Evolutionary conservation across 352 stramenopile species (phyloP), one percentile per base, ranked within the genome.

Genomic region (Hyaloperonospora arabidopsidis): DNA sequence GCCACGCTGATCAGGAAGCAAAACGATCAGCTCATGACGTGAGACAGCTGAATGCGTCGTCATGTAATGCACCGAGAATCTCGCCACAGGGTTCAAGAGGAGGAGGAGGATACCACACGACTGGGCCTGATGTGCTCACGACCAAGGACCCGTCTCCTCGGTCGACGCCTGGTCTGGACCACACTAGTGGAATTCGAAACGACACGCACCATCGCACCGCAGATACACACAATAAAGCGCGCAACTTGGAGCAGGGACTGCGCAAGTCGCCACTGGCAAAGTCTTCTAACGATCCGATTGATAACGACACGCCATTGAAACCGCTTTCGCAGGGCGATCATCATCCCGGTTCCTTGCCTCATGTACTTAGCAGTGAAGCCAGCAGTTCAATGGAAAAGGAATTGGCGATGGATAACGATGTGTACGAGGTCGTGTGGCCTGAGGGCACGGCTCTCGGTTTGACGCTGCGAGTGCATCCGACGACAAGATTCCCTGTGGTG

Each of bases 401-500:
- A 41, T 10, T 56, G 18, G 67, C 74, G 25, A 75, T 74, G 48
- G 69, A 76, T 49, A 70, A 48, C 15, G 73, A 84, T 34, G 70
- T 84, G 43, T 89, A 89, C 52, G 79, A 89, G 49, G 78, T 89
- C 15, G 61, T 86, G 34, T 89, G 79, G 79, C 72, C 72, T 10
- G 79, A 86, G 41, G 76, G 76, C 1, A 84, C 76, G 12, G 79
- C 78, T 21, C 57, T 89, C 7, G 79, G 79, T 11, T 48, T 89
- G 41, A 89, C 79, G 2, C 57, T 89, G 14, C 76, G 76, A 3
- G 76, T 86, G 8, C 79, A 89, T 58, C 79, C 79, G 8, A 84
- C 78, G 13, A 86, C 79, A 14, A 67, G 79, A 3, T 86, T 82
- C 43, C 76, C 79, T 2, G 79, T 89, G 11, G 79, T 89, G 21